Evolutionary conservation across 108 stramenopile species (phyloP).

Genomic region (Bacterosira constricta): DNA sequence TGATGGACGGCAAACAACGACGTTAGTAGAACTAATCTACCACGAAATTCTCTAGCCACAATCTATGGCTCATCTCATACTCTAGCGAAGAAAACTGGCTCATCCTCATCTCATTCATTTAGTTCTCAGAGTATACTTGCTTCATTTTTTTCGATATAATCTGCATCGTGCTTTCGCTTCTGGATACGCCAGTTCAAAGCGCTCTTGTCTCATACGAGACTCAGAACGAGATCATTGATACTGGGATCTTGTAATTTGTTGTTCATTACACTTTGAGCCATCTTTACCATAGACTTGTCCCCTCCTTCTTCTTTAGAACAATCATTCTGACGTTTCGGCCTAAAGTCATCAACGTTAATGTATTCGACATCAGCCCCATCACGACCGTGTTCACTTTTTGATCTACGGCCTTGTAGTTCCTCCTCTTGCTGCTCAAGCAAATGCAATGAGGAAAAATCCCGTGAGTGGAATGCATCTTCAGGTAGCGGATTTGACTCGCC

Average conservation of each 20-base stretch:
- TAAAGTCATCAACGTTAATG: conserved; percentile 20
- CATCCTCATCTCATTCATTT: no score
- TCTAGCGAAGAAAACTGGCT: no score
- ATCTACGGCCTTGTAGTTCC: not conserved
- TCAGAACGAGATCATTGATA: not conserved
- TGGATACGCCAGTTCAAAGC: no score
- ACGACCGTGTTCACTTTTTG: not conserved
- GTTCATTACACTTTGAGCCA: not conserved
- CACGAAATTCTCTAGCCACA: no score
- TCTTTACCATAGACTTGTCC: not conserved
- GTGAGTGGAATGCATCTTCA: conserved; percentile 42
- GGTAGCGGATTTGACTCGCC: conserved; percentile 13
- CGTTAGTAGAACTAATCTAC: no score
- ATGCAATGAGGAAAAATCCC: conserved; percentile 22
- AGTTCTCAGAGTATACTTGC: no score
- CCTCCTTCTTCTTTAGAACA: not conserved
- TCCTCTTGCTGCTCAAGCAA: conserved; percentile 33
- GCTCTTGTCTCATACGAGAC: conserved; percentile 3
- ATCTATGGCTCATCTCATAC: no score
- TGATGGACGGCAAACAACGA: no score
- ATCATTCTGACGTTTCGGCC: not conserved
- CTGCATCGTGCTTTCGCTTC: no score
- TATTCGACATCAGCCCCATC: conserved; percentile 25
- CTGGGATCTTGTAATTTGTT: not conserved
- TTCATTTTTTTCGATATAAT: no score